Evolutionary conservation across 495 filamentous ascomycete genomes (phyloP).

Genomic region (Neurospora sp.): DNA sequence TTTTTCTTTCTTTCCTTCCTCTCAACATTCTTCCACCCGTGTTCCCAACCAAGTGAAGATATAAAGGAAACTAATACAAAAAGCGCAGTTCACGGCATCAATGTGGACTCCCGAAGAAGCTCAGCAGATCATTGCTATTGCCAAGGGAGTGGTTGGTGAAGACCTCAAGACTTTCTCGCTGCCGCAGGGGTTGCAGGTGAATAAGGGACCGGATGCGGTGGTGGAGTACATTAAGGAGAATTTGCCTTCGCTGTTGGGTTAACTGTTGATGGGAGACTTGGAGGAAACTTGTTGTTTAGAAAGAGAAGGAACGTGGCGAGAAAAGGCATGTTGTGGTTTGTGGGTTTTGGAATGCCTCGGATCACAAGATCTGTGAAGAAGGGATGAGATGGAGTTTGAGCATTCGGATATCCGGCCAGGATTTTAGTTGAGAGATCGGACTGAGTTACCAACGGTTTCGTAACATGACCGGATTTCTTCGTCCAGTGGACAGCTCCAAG

Average conservation of each 20-base stretch:
- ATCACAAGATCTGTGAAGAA: no score
- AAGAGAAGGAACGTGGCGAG: no score
- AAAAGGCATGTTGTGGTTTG: no score
- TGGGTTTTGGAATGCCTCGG: no score
- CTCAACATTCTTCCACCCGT: not conserved
- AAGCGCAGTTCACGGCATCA: constrained; percentile 50
- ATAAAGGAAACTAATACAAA: constrained; percentile 37
- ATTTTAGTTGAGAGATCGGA: no score
- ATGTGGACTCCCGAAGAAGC: constrained; percentile 58
- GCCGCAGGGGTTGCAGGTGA: constrained; percentile 53
- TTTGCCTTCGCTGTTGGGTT: constrained; percentile 40
- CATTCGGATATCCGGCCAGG: no score
- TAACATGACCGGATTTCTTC: no score
- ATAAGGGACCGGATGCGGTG: constrained; percentile 54
- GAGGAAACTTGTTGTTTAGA: no score
- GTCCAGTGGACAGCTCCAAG: no score
- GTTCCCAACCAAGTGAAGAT: no score
- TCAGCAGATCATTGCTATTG: constrained; percentile 43
- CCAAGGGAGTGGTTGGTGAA: constrained; percentile 27
- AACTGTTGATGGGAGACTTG: not conserved
- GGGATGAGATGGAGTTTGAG: no score
- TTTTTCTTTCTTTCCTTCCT: not conserved
- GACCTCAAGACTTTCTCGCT: constrained; percentile 50
- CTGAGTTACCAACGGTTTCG: no score
- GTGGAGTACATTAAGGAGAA: constrained; percentile 55